Conservation (phyloP, 129 eudicot species). For the Helianthus tuberosus region DNA sequence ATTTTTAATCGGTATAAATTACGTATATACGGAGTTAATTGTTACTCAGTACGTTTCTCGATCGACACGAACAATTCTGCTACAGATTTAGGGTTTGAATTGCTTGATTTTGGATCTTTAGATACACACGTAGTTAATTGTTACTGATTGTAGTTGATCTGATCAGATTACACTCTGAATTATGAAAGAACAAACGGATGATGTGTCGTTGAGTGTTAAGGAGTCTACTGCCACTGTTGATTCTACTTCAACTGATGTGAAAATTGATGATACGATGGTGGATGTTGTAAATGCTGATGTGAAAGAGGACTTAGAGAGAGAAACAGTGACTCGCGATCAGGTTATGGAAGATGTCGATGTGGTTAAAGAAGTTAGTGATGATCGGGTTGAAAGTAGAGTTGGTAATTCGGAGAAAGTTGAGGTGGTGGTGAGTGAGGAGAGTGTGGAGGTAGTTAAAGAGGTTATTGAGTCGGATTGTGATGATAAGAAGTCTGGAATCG, state of each 20-base stretch:
- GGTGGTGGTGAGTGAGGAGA: conserved; percentile 22
- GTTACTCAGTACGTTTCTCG: background rate
- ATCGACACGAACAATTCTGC: conserved; percentile 4
- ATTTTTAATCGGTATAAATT: too few species aligned
- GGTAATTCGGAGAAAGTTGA: background rate
- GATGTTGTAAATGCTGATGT: conserved; percentile 51
- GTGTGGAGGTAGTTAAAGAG: conserved; percentile 2
- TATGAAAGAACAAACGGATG: conserved; percentile 66
- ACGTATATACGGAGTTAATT: too few species aligned
- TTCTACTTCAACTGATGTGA: conserved; percentile 38
- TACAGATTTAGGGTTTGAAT: conserved; percentile 35
- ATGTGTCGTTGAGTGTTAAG: conserved; percentile 27
- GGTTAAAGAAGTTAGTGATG: conserved; percentile 15
- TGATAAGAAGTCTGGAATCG: background rate
- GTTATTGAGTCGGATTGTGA: background rate
- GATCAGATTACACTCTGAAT: conserved; percentile 33
- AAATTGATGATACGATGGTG: conserved; percentile 62
- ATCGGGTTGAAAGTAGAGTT: background rate
- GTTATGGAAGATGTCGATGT: conserved; percentile 25
- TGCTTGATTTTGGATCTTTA: conserved; percentile 13
- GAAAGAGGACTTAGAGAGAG: conserved; percentile 48
- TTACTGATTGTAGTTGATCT: conserved; percentile 36
- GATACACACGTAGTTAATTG: background rate
- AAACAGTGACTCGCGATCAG: background rate
- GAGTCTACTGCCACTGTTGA: conserved; percentile 31